These are phyloP conservation scores for Jatropha podagrica DNA, from an alignment of 441 rosid species.

Conservation along the genomic window DNA sequence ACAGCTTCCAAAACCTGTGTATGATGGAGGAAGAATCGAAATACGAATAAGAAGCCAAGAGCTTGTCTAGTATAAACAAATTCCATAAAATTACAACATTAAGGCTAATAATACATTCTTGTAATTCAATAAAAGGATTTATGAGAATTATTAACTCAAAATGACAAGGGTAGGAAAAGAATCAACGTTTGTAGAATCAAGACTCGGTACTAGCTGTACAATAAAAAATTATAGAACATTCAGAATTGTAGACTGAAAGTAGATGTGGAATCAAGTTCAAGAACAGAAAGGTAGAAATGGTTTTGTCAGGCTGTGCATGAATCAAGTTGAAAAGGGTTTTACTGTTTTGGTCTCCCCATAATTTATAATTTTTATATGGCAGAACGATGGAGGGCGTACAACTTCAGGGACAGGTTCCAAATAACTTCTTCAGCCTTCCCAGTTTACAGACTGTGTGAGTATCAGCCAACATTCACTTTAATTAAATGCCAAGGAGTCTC, in stretches of 20 bases:
- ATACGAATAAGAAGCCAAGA: neutral
- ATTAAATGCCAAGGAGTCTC: neutral
- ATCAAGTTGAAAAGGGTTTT: neutral
- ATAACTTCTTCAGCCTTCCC: conserved; percentile 45
- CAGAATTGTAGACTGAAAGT: too few relatives aligned
- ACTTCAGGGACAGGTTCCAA: conserved; percentile 59
- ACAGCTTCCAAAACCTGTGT: neutral
- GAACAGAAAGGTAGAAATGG: neutral
- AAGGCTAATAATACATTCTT: too few relatives aligned
- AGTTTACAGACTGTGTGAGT: conserved; percentile 67
- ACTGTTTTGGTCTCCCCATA: neutral
- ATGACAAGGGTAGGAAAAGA: too few relatives aligned
- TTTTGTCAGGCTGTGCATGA: neutral
- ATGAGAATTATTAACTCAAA: too few relatives aligned
- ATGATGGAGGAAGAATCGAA: neutral
- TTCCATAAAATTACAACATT: too few relatives aligned
- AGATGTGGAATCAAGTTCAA: too few relatives aligned
- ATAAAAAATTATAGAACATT: too few relatives aligned
- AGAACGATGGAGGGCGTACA: conserved; percentile 59
- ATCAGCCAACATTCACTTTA: neutral
- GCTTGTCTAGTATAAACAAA: too few relatives aligned
- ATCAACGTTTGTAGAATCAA: too few relatives aligned
- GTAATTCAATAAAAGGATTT: too few relatives aligned
- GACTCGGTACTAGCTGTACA: too few relatives aligned
- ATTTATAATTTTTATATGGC: conserved; percentile 21